Evolutionary conservation across 2,329 filamentous ascomycete genomes (phyloP).

Genomic region (Nothopassalora personata): DNA sequence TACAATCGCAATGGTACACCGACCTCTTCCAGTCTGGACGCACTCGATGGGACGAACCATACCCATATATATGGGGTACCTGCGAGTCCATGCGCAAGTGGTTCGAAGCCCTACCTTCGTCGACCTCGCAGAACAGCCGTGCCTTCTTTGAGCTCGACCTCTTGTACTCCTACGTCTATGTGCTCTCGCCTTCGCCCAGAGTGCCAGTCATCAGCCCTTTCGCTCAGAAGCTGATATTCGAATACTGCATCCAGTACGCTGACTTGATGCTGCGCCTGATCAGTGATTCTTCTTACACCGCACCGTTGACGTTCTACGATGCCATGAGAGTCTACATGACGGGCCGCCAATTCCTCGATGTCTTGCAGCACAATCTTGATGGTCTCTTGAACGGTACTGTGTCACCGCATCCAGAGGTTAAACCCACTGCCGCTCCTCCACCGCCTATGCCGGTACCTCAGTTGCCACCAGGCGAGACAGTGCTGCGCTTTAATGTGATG

Average conservation of each 20-base stretch:
- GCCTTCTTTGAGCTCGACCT: conserved; percentile 82
- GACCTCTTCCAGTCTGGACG: conserved; percentile 75
- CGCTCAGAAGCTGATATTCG: conserved; percentile 49
- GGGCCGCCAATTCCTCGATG: conserved; percentile 52
- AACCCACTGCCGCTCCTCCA: conserved; percentile 33
- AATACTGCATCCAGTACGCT: conserved; percentile 45
- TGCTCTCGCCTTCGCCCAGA: conserved; percentile 72
- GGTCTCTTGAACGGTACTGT: conserved; percentile 36
- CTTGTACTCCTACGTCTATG: conserved; percentile 85
- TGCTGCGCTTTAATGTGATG: conserved; percentile 32
- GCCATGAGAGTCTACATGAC: conserved; percentile 75
- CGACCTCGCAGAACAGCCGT: conserved; percentile 59
- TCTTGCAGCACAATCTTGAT: conserved; percentile 51
- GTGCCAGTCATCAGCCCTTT: conserved; percentile 70
- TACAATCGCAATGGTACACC: conserved; percentile 87
- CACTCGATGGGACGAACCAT: conserved; percentile 61
- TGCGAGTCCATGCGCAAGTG: conserved; percentile 74
- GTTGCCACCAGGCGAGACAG: conserved; percentile 26
- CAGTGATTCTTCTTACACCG: conserved; percentile 52
- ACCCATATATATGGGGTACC: conserved; percentile 68
- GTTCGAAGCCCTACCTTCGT: conserved; percentile 68
- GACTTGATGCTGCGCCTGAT: conserved; percentile 66
- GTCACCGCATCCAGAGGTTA: conserved; percentile 38
- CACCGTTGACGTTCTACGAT: conserved; percentile 81
- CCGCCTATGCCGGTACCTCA: conserved; percentile 31